A percentile compares a stretch with the other conserved stretches of the same genome.
Conservation (phyloP, 2,329 filamentous ascomycete genomes). For the Ceratocystis lukuohia region DNA sequence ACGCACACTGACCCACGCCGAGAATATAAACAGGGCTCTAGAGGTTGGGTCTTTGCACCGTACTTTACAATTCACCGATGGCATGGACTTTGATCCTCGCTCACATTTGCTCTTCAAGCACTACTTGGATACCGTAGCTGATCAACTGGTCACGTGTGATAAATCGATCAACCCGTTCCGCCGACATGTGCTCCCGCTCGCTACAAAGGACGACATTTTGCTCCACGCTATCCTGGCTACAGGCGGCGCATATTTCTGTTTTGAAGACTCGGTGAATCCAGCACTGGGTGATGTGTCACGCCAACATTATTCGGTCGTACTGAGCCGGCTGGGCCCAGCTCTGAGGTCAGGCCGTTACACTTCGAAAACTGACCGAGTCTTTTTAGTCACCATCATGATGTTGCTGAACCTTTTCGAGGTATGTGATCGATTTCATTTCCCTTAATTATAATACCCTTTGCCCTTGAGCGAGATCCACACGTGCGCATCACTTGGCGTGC, state of each 20-base stretch:
- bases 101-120: conserved; percentile 19
- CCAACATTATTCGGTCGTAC: conserved; percentile 12
- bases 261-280: conserved; percentile 9
- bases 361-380: conserved; percentile 10
- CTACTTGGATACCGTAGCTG: conserved; percentile 16
- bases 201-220: conserved; percentile 14
- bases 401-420: conserved; percentile 18
- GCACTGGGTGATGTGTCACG: conserved; percentile 13
- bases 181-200: conserved; percentile 11
- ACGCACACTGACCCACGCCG: neutral
- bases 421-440: neutral
- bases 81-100: conserved; percentile 8
- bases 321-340: conserved; percentile 10
- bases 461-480: neutral
- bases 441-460: neutral
- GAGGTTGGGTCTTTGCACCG: conserved; percentile 2
- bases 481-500: too few species aligned
- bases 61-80: conserved; percentile 1
- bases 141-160: conserved; percentile 12
- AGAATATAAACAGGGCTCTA: neutral
- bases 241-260: conserved; percentile 18
- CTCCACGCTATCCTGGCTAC: conserved; percentile 17
- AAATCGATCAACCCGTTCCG: conserved; percentile 12
- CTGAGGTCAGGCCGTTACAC: conserved; percentile 9
- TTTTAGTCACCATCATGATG: conserved; percentile 15